Evolutionary conservation across 2,329 filamentous ascomycete genomes (phyloP).

Genomic region (Nigrograna mackinnonii): DNA sequence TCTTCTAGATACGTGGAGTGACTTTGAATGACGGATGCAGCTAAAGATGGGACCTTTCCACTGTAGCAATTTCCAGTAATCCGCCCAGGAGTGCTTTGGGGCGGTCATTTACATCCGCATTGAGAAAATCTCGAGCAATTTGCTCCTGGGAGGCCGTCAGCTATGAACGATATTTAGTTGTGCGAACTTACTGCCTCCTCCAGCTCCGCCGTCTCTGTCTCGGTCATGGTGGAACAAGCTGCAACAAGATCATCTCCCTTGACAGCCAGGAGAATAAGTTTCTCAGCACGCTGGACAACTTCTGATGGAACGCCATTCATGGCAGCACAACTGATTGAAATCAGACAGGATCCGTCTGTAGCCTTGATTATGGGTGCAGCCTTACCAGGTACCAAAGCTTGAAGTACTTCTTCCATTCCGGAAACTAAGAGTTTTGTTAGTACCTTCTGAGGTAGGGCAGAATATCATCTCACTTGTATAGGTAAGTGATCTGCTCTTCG

Average conservation of each 20-base stretch:
- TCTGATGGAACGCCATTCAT: constrained; percentile 78
- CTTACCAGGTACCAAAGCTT: constrained; percentile 76
- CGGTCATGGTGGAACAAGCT: constrained; percentile 69
- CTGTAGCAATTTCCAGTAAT: no score
- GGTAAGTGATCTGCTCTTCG: constrained; percentile 70
- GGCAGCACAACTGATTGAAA: constrained; percentile 67
- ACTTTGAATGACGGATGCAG: no score
- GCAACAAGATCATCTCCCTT: constrained; percentile 76
- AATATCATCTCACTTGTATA: constrained; percentile 64
- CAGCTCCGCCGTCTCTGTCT: constrained; percentile 67
- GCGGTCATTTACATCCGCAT: no score
- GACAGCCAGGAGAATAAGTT: constrained; percentile 69
- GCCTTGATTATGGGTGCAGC: neutral
- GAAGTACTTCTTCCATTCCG: constrained; percentile 69
- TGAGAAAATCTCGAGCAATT: constrained; percentile 41
- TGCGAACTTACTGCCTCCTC: constrained; percentile 61
- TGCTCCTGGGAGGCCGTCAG: constrained; percentile 33
- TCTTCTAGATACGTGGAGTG: no score
- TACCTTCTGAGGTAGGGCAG: no score
- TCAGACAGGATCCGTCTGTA: constrained; percentile 5
- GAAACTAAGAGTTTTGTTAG: constrained; percentile 44
- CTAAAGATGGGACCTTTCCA: no score
- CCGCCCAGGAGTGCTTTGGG: no score
- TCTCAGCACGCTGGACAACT: constrained; percentile 76
- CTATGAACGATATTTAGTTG: neutral